Conservation (phyloP, 495 filamentous ascomycete species). For the Penicillium arizonense region DNA sequence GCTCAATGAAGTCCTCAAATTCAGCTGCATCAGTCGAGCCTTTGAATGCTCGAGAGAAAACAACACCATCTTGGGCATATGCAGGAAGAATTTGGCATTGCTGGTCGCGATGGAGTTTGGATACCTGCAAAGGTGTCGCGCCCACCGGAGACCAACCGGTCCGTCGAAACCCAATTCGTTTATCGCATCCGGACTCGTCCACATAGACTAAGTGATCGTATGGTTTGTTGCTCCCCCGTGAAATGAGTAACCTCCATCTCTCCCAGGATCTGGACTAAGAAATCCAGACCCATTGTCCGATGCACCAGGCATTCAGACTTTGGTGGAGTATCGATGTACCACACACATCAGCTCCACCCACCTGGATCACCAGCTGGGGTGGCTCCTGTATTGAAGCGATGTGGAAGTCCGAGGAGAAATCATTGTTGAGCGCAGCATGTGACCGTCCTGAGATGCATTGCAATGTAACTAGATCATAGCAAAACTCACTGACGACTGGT, state of each 20-base stretch:
- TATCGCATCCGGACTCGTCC: not conserved
- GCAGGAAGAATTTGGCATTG: not conserved
- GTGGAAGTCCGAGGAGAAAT: no score
- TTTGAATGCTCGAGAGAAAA: constrained; percentile 25
- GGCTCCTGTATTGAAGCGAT: no score
- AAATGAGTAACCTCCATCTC: no score
- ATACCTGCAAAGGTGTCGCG: not conserved
- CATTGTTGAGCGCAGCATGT: no score
- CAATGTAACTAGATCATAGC: not conserved
- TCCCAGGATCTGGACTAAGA: no score
- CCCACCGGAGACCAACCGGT: not conserved
- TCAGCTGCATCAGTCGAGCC: constrained; percentile 20
- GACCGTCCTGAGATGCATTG: no score
- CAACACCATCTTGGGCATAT: not conserved
- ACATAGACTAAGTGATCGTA: not conserved
- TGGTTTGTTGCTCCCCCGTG: no score
- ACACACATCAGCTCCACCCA: no score
- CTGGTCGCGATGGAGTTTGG: not conserved
- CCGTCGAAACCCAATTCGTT: not conserved
- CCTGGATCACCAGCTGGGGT: no score
- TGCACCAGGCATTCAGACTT: no score
- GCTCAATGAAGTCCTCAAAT: not conserved
- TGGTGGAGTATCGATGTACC: no score
- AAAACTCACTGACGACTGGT: not conserved
- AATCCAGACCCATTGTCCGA: no score